Conservation (phyloP, 2,329 filamentous ascomycete genomes). For the Epicoccum nigrum region DNA sequence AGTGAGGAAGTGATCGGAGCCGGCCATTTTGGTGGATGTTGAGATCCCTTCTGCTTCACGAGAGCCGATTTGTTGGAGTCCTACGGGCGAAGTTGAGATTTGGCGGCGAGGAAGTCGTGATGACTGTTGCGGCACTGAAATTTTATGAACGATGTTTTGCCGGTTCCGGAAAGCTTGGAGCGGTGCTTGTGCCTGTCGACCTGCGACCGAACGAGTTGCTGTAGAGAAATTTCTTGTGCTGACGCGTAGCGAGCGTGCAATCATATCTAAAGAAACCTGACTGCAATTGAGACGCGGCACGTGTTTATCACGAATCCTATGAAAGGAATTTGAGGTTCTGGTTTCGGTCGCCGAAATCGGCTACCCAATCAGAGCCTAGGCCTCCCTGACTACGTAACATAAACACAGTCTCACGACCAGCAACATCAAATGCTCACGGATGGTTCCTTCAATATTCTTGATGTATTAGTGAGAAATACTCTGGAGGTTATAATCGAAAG, state of each 20-base stretch:
- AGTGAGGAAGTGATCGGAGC: conserved; percentile 62
- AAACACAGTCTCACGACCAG: too few relatives aligned
- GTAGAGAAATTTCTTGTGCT: conserved; percentile 25
- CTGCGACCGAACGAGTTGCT: conserved; percentile 26
- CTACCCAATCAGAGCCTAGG: conserved; percentile 25
- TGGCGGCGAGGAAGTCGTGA: conserved; percentile 19
- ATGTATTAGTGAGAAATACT: too few relatives aligned
- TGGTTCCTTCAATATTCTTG: too few relatives aligned
- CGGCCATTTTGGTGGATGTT: conserved; percentile 36
- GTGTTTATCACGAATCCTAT: conserved; percentile 18
- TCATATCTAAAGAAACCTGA: conserved; percentile 24
- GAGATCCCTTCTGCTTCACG: conserved; percentile 29
- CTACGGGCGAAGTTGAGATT: conserved; percentile 24
- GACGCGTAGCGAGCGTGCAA: conserved; percentile 24
- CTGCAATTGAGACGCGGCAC: conserved; percentile 17
- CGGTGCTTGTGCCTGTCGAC: conserved; percentile 25
- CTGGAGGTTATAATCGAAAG: too few relatives aligned
- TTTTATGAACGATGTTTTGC: conserved; percentile 38
- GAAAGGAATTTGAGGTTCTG: conserved; percentile 18
- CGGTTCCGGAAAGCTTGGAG: conserved; percentile 38
- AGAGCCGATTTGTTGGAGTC: conserved; percentile 30
- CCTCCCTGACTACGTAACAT: conserved; percentile 19
- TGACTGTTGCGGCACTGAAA: conserved; percentile 35
- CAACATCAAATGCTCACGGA: too few relatives aligned
- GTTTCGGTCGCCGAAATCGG: conserved; percentile 29